These are phyloP conservation scores for Berberis thunbergii DNA, from an alignment of 164 flowering plant species.

Conservation along the genomic window DNA sequence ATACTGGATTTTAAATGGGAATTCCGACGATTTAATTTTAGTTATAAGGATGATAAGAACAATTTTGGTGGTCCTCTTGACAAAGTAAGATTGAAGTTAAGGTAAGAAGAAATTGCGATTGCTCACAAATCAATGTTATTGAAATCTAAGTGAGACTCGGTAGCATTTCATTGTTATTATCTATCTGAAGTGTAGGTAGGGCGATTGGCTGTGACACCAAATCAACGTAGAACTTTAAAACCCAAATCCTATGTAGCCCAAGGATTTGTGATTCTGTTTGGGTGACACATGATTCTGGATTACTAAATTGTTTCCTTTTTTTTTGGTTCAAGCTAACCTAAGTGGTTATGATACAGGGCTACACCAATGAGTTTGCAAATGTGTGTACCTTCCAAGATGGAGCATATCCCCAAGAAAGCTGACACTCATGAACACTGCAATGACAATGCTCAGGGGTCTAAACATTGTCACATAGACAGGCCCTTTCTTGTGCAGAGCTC, in stretches of 20 bases:
- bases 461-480: conserved; percentile 41
- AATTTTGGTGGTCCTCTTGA: too few relatives aligned
- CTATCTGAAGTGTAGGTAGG: too few relatives aligned
- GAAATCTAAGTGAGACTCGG: too few relatives aligned
- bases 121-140: too few relatives aligned
- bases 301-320: neutral
- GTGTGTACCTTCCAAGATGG: conserved; percentile 35
- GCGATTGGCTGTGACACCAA: neutral
- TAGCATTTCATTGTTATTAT: too few relatives aligned
- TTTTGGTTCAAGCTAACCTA: neutral
- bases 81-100: too few relatives aligned
- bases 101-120: too few relatives aligned
- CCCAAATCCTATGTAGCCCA: neutral
- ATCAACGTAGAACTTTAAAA: neutral
- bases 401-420: conserved; percentile 40
- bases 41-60: too few relatives aligned
- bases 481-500: conserved; percentile 26
- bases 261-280: neutral
- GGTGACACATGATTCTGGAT: neutral
- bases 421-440: conserved; percentile 33
- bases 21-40: too few relatives aligned
- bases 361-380: neutral
- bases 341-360: too few relatives aligned
- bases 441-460: conserved; percentile 33
- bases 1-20: too few relatives aligned